Evolutionary conservation across 1,139 yeast genomes (phyloP).

Genomic region (Scheffersomyces stambukii): DNA sequence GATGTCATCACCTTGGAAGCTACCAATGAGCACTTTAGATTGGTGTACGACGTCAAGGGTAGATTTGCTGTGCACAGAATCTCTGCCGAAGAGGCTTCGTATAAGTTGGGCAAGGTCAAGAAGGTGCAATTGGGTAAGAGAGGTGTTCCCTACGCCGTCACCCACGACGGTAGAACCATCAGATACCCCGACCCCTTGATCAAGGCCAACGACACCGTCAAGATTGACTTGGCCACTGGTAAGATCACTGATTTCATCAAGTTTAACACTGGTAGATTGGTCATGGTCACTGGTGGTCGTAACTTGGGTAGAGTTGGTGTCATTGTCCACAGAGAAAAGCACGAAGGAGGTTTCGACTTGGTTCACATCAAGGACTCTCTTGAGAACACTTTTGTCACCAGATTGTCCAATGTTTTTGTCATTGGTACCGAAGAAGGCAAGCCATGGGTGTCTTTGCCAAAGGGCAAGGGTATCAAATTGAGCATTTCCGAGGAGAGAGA

Average conservation of each 20-base stretch:
- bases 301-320: conserved; percentile 99
- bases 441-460: conserved; percentile 97
- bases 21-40: conserved; percentile 98
- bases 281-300: conserved; percentile 99
- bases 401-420: conserved; percentile 94
- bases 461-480: conserved; percentile 99
- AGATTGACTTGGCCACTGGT: conserved; percentile 93
- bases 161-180: conserved; percentile 99
- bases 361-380: conserved; percentile 97
- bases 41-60: conserved; percentile 96
- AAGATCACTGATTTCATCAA: conserved; percentile 88
- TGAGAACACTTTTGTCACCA: conserved; percentile 97
- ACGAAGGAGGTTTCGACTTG: conserved; percentile 99
- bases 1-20: conserved; percentile 96
- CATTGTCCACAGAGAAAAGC: conserved; percentile 97
- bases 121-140: conserved; percentile 97
- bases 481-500: conserved; percentile 99
- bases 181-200: conserved; percentile 98
- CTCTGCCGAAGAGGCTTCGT: conserved; percentile 96
- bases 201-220: conserved; percentile 96
- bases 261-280: conserved; percentile 94
- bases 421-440: conserved; percentile 93
- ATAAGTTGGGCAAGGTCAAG: conserved; percentile 97
- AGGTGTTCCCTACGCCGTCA: conserved; percentile 96
- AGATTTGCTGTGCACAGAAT: conserved; percentile 99